Evolutionary conservation across 129 eudicot genomes (phyloP), one percentile per base, ranked within the genome.

Genomic region (Flaveria trinervia): DNA sequence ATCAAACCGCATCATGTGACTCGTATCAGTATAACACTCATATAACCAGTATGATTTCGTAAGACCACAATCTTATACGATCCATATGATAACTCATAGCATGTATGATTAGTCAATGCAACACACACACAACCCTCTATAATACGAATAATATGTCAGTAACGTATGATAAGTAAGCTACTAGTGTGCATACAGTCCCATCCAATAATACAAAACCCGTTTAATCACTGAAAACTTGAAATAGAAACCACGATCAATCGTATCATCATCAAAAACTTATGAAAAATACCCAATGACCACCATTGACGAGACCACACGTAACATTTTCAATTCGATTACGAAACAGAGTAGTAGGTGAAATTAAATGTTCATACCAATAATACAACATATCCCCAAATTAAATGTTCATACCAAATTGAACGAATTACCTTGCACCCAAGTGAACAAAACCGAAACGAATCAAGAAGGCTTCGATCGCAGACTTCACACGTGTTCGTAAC

Each of bases 391-490:
- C 30, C 49, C 48, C 81, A 65, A 72, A 50, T 9, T 26, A 12
- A 65, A 52, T 2, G 14, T 23, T 44, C 23, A 57, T 52, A 51
- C 17, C 5, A 20, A 11, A 18, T 46, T 30, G n/a, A 62, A 23
- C 8, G 23, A 23, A 69, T 68, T 90, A 94, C 98, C 98, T 94
- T 94, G 80, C 98, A 94, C 41, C 98, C 98, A 69, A 94, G 97
- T 52, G 98, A 94, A 74, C 98, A 94, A 75, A 94, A 94, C 26
- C 85, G 69, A 84, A 90, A 94, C 54, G 93, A 84, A 62, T 94
- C 98, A 28, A 94, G 96, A 46, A 94, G 97, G 83, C 97, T 91
- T 4, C 98, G 91, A 26, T 94, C 97, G 55, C 98, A 94, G 4
- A 88, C 97, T 82, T 87, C 88, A 43, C 98, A 94, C 12, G 97